phyloP scores from a whole-genome alignment of 331 rosid genomes.

The Malus hybrid region DNA sequence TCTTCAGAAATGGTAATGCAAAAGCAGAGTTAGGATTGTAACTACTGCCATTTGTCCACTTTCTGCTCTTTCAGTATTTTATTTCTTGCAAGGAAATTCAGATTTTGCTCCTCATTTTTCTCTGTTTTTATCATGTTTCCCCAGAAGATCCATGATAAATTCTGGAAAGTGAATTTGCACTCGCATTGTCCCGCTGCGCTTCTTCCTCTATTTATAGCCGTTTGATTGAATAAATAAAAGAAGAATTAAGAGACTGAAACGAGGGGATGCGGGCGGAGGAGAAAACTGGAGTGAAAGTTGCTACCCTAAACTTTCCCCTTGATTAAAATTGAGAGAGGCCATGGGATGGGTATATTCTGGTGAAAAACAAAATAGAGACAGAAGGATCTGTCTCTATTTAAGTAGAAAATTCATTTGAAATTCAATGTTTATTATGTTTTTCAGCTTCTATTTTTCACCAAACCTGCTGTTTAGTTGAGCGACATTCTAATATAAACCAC shows the following conservation, averaged over 20 bases:
- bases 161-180: too few relatives aligned
- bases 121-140: neutral
- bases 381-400: neutral
- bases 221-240: too few relatives aligned
- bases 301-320: too few relatives aligned
- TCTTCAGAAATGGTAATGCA: constrained; percentile 35
- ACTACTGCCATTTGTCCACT: constrained; percentile 14
- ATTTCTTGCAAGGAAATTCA: constrained; percentile 23
- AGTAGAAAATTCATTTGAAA: neutral
- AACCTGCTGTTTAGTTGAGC: neutral
- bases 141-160: neutral
- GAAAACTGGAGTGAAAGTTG: too few relatives aligned
- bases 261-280: too few relatives aligned
- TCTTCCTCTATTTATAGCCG: too few relatives aligned
- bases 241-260: too few relatives aligned
- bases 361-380: neutral
- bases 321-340: neutral
- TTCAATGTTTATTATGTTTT: neutral
- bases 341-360: neutral
- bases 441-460: neutral
- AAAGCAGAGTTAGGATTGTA: constrained; percentile 28
- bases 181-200: too few relatives aligned
- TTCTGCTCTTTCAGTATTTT: constrained; percentile 29
- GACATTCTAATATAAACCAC: too few relatives aligned
- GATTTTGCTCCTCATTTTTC: constrained; percentile 15